phyloP scores from a whole-genome alignment of 2,329 filamentous ascomycete genomes.

The Hysterium pulicare region DNA sequence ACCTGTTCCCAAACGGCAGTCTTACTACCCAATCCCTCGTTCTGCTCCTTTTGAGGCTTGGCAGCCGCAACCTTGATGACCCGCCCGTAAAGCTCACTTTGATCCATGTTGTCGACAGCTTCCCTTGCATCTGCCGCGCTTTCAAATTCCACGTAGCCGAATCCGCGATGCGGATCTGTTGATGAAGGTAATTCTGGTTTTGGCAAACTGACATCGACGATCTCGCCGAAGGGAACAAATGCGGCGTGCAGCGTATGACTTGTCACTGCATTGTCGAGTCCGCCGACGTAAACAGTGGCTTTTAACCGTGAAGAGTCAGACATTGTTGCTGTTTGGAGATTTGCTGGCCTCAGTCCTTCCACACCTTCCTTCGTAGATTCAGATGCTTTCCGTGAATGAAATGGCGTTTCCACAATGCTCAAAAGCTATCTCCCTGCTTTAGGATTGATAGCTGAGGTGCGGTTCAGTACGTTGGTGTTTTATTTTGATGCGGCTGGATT shows the following conservation, averaged over 20 bases:
- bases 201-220: slow-evolving; percentile 84
- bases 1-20: slow-evolving; percentile 98
- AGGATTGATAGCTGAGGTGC: too few species aligned
- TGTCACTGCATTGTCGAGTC: slow-evolving; percentile 76
- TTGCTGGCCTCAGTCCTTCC: not conserved
- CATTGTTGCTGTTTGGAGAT: slow-evolving; percentile 54
- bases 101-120: slow-evolving; percentile 99
- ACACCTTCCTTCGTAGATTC: not conserved
- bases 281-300: slow-evolving; percentile 88
- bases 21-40: slow-evolving; percentile 86
- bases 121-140: slow-evolving; percentile 81
- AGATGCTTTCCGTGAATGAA: too few species aligned
- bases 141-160: slow-evolving; percentile 95
- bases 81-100: slow-evolving; percentile 88
- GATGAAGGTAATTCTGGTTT: slow-evolving; percentile 80
- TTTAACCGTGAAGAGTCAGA: slow-evolving; percentile 81
- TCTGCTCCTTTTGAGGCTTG: slow-evolving; percentile 84
- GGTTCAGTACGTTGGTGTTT: too few species aligned
- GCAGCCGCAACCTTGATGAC: slow-evolving; percentile 89
- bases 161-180: slow-evolving; percentile 79
- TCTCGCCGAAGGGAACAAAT: slow-evolving; percentile 95
- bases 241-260: slow-evolving; percentile 75
- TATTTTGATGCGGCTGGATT: too few species aligned
- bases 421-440: too few species aligned
- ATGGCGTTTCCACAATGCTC: too few species aligned